Conservation (phyloP, 345 rosid species). For the Hypericum perforatum region DNA sequence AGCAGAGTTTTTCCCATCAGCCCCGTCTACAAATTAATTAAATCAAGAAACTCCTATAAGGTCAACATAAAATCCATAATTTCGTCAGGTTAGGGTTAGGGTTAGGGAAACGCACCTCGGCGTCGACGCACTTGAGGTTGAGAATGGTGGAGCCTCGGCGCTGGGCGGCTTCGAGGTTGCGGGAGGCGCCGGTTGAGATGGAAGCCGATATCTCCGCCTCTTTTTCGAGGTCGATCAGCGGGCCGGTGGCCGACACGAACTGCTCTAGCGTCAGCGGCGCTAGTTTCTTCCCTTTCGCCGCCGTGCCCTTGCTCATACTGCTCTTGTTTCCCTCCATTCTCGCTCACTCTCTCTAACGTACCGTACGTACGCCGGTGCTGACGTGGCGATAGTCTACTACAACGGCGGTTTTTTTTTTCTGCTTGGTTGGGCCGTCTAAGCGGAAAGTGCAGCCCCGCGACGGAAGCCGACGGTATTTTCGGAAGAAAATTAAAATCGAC, state of each 20-base stretch:
- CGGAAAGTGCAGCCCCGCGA: no score
- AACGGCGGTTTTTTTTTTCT: no score
- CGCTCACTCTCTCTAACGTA: no score
- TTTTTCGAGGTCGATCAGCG: slow-evolving; percentile 75
- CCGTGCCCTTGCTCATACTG: no score
- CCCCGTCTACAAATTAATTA: slow-evolving; percentile 38
- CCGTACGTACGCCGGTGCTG: no score
- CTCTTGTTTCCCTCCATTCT: no score
- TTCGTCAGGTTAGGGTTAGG: neutral
- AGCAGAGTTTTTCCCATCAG: slow-evolving; percentile 86
- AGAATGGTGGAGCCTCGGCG: slow-evolving; percentile 65
- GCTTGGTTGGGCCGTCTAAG: no score
- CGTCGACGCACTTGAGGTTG: slow-evolving; percentile 74
- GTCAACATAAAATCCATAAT: neutral
- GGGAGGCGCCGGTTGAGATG: slow-evolving; percentile 47
- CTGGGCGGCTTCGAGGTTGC: slow-evolving; percentile 57
- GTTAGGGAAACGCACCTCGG: slow-evolving; percentile 38
- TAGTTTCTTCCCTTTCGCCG: no score
- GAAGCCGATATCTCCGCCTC: slow-evolving; percentile 84
- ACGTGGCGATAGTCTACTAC: no score
- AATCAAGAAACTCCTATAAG: neutral
- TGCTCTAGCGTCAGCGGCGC: slow-evolving; percentile 43
- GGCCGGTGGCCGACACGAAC: slow-evolving; percentile 57
- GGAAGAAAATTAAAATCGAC: no score
- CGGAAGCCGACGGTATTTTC: no score